Percentiles rank a stretch among this genome's conserved stretches.
phyloP scores from a whole-genome alignment of 139 green algal genomes.

The Zygnema cylindricum region DNA sequence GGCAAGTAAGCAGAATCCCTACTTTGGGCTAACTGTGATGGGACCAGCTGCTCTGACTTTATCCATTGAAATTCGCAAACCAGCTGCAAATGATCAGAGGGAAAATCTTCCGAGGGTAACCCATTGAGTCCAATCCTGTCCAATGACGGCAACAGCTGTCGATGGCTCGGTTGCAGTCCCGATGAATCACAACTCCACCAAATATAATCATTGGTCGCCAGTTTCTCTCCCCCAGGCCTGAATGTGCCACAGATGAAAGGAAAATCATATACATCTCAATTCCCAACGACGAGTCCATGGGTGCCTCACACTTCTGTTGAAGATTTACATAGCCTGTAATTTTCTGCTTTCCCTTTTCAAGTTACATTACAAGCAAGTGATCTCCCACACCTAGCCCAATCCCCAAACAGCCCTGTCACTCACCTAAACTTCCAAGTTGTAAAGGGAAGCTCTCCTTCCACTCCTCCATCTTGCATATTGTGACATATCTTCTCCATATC shows the following conservation, averaged over 20 bases:
- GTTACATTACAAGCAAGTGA: too few relatives aligned
- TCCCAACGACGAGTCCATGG: too few relatives aligned
- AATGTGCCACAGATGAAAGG: too few relatives aligned
- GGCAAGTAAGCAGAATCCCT: background rate
- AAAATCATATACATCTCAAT: too few relatives aligned
- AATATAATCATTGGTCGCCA: background rate
- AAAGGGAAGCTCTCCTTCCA: constrained; percentile 14
- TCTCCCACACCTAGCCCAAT: too few relatives aligned
- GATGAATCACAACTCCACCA: background rate
- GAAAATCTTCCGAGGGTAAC: constrained; percentile 4
- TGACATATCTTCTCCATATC: background rate
- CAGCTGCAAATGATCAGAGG: constrained; percentile 32
- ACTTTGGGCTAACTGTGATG: background rate
- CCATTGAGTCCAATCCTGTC: constrained; percentile 9
- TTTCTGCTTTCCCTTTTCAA: too few relatives aligned
- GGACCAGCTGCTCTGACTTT: background rate
- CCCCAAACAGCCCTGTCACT: too few relatives aligned
- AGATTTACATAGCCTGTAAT: too few relatives aligned
- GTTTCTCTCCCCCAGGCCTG: background rate
- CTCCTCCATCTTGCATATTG: background rate
- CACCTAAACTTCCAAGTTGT: constrained; percentile 43
- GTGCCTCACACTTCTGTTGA: too few relatives aligned
- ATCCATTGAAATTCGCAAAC: constrained; percentile 21
- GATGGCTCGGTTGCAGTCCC: background rate
- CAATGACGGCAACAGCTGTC: constrained; percentile 18